Base-by-base conservation (phyloP, 164 flowering plant genomes). In the Nymphaea thermarum region DNA sequence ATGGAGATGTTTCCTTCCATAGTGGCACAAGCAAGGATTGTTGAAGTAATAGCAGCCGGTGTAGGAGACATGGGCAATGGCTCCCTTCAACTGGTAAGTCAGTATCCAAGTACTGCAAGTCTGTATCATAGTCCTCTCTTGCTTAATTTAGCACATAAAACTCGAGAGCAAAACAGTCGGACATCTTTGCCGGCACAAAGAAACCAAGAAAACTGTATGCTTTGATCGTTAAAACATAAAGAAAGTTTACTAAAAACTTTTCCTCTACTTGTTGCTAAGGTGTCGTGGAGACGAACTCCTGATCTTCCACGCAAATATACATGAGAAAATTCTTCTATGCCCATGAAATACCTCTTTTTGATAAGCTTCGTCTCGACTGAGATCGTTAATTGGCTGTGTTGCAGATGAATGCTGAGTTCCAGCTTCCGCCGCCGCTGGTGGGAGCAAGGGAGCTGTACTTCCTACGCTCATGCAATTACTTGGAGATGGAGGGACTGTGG, bases 381-480 rank as follows among this genome's bases (percentile, higher is more conserved):
- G 36, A 25, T 25, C 36, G 36, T 25, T 25, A 25, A 25, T 25
- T 25, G 36, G 0, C 36, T 25, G 36, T 25, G 36, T 25, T 51
- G 65, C 78, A 94, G 99, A 90, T 91, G 95, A 78, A 84, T 71
- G 92, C 86, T n/a, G 96, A 90, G 65, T 66, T 90, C 25, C 97
- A 90, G 73, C 83, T 80, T 57, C 84, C 85, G 14, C 85, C 99
- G 42, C 99, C 99, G 1, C 71, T 94, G 71, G 90, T 94, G 44
- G 87, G 97, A 0, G 88, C 95, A 0, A 74, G 98, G 4, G 98
- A 94, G 76, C 66, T 86, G 12, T 73, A 84, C 70, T 94, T 91
- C 65, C 84, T 94, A 47, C 87, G 98, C 0, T 91, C 83, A 65
- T 88, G 88, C 80, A 91, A 86, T 15, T 95, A 90, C 47, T 87